phyloP scores from a whole-genome alignment of 2,329 filamentous ascomycete genomes.

The Parascedosporium putredinis region DNA sequence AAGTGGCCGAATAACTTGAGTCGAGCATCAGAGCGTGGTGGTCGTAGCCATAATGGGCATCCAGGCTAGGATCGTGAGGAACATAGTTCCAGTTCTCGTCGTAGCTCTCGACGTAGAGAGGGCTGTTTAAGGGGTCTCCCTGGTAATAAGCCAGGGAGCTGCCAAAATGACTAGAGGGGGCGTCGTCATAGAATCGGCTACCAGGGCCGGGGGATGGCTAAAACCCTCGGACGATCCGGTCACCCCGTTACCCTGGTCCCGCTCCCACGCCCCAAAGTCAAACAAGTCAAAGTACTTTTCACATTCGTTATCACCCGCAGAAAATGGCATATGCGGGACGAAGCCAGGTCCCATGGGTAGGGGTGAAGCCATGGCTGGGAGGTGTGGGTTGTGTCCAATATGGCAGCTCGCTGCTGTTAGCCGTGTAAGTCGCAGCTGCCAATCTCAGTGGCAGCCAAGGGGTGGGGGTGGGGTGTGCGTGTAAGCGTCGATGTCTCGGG shows the following conservation, averaged over 20 bases:
- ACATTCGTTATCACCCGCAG: conserved; percentile 6
- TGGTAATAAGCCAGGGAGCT: not conserved
- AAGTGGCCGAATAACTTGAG: conserved; percentile 2
- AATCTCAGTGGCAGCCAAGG: not conserved
- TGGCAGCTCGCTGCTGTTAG: conserved; percentile 8
- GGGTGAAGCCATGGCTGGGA: conserved; percentile 7
- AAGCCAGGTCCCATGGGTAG: conserved; percentile 6
- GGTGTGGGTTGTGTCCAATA: conserved; percentile 4
- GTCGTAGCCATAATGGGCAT: conserved; percentile 10
- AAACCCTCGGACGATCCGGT: conserved; percentile 5
- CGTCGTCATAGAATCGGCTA: conserved; percentile 5
- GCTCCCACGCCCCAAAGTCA: conserved; percentile 6
- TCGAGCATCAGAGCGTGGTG: conserved; percentile 3
- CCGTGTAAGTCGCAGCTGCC: conserved; percentile 6
- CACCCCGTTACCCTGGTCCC: conserved; percentile 8
- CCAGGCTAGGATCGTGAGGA: conserved; percentile 23
- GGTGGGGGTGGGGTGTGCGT: conserved; percentile 8
- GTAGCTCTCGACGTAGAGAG: conserved; percentile 9
- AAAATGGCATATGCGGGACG: conserved; percentile 5
- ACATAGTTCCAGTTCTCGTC: conserved; percentile 32
- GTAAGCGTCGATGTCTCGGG: conserved; percentile 2
- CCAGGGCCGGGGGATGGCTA: conserved; percentile 7
- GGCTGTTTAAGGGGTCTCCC: conserved; percentile 6
- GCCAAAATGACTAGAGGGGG: conserved; percentile 3
- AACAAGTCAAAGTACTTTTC: conserved; percentile 7